Conservation (phyloP, 164 flowering plant species). For the Magnolia kwangsiensis region DNA sequence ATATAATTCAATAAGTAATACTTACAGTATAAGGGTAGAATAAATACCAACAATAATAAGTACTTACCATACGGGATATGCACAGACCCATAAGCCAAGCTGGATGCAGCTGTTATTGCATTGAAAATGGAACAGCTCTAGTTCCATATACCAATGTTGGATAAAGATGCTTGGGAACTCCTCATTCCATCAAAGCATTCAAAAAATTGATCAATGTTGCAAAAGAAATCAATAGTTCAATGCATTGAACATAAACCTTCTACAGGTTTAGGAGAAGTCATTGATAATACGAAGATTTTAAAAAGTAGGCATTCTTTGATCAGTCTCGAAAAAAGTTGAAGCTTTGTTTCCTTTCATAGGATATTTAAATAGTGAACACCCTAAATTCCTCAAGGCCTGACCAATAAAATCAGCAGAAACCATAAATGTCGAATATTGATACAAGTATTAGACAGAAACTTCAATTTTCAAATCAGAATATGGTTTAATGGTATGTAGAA, state of each 20-base stretch:
- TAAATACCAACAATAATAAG: background rate
- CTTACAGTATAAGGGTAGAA: no score
- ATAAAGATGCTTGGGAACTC: slow-evolving; percentile 65
- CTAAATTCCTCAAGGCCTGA: no score
- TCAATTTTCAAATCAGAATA: no score
- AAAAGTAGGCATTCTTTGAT: background rate
- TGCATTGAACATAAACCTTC: background rate
- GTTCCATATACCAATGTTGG: slow-evolving; percentile 86
- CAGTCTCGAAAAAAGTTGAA: background rate
- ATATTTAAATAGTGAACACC: no score
- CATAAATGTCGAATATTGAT: no score
- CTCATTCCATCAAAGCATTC: slow-evolving; percentile 92
- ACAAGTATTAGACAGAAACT: no score
- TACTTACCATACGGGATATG: slow-evolving; percentile 65
- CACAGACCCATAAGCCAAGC: slow-evolving; percentile 83
- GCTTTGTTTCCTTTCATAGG: background rate
- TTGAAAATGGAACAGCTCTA: slow-evolving; percentile 93
- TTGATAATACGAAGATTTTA: background rate
- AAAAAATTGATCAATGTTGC: slow-evolving; percentile 91
- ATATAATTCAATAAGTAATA: no score
- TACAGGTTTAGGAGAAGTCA: background rate
- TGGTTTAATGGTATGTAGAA: no score
- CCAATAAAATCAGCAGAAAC: no score
- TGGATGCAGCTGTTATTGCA: slow-evolving; percentile 92
- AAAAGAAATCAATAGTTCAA: slow-evolving; percentile 11